A percentile compares a stretch with the other conserved stretches of the same genome.
Conservation (phyloP, 2,329 filamentous ascomycete species). For the Alternaria atra region DNA sequence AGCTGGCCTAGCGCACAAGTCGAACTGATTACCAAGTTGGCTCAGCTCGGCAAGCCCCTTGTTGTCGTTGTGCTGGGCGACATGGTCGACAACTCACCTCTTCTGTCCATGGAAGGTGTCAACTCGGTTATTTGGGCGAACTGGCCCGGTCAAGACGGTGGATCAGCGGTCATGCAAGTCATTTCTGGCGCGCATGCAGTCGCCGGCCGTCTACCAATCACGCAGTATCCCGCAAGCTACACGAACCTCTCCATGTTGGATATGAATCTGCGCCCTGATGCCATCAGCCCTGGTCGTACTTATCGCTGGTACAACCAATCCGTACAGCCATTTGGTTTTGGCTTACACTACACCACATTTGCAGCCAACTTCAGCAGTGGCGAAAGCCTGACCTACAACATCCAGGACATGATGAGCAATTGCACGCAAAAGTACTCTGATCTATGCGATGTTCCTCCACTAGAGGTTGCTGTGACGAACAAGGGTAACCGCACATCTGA, state of each 20-base stretch:
- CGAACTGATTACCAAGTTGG: slow-evolving; percentile 60
- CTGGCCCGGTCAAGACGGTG: slow-evolving; percentile 69
- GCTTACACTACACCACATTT: slow-evolving; percentile 68
- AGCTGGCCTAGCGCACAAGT: slow-evolving; percentile 63
- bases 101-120: slow-evolving; percentile 60
- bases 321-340: slow-evolving; percentile 64
- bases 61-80: slow-evolving; percentile 63
- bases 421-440: too few species aligned
- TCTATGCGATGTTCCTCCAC: too few species aligned
- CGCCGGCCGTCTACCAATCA: slow-evolving; percentile 64
- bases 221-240: slow-evolving; percentile 65
- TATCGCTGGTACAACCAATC: slow-evolving; percentile 67
- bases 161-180: slow-evolving; percentile 63
- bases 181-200: slow-evolving; percentile 61
- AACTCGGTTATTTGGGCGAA: slow-evolving; percentile 65
- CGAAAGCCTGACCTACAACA: too few species aligned
- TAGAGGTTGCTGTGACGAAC: slow-evolving; percentile 46
- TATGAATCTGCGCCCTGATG: slow-evolving; percentile 62
- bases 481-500: slow-evolving; percentile 59
- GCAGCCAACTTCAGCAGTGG: slow-evolving; percentile 7
- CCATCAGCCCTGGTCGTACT: slow-evolving; percentile 62
- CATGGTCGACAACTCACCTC: slow-evolving; percentile 61
- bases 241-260: slow-evolving; percentile 63
- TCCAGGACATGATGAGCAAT: too few species aligned
- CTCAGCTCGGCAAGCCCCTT: slow-evolving; percentile 59